Base-by-base conservation (phyloP, 257 asterid species). In the Catharanthus roseus region DNA sequence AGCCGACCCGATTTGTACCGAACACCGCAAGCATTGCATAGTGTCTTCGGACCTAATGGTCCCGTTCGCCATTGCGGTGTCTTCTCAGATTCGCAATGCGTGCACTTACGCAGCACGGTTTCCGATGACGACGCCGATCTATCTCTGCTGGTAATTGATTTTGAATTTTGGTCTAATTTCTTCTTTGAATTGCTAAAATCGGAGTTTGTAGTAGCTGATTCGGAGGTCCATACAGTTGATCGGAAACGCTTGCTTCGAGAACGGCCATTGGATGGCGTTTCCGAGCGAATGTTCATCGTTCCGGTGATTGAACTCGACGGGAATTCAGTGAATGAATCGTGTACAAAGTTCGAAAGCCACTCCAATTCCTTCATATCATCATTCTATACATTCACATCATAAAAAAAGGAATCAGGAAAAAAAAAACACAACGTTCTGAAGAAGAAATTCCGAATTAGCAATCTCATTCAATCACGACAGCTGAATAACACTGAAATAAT, bases 51-150 rank as follows among this genome's bases (percentile, higher is more conserved):
- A 3, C 95, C 96, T 72, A 86, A 24, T 8, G 96, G 96, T 18
- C 96, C 95, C 12, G 92, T 84, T 76, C 96, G 75, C 96, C 96
- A 88, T 75, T 90, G 96, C 11, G 96, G 96, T 23, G 96, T 90
- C 85, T 86, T 90, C 81, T 88, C 95, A 19, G 95, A 85, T 67
- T 88, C 87, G 69, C 92, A 90, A 78, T 90, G 96, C 77, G 88
- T 82, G 88, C 95, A 90, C 67, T 86, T 78, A 11, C 89, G 89
- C 73, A 75, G 80, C 71, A 80, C 72, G 19, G 47, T 19, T 28
- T 62, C 67, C 57, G 77, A 82, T 71, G 60, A 33, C 61, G 19
- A 41, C 28, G 68, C 6, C 19, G 74, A 51, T 38, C 77, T 54
- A 55, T 79, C 89, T 50, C 77, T 63, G 0, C 71, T 57, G 28